Evolutionary conservation across 805 yeast species (phyloP), one percentile per base, ranked within the genome.

Genomic region (Cyberlindnera bimundalis): DNA sequence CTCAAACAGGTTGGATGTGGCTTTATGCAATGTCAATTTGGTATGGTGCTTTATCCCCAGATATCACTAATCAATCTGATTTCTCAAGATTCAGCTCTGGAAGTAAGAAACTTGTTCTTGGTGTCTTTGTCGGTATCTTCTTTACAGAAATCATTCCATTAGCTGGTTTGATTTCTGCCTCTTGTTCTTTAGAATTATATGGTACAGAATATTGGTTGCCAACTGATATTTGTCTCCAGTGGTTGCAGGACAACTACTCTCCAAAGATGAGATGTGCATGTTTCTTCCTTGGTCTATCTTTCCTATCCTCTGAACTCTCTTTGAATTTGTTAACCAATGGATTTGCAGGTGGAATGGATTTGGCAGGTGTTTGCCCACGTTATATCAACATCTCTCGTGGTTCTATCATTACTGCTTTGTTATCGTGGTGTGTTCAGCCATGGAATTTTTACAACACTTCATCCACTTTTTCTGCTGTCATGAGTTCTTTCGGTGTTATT

Each of bases 1-100:
- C 63, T 8, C 52, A 60, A 21, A 60, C 62, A 12, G 65, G 62
- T 15, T 67, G 71, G 70, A 55, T 57, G 57, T 68, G 71, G 70
- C 37, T 68, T 6, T 64, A 64, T 40, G 67, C 64, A 15, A 65
- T 67, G 45, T 55, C 65, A 12, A 58, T 61, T 18, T 66, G 72
- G 70, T 66, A 64, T 37, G 65, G 70, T 21, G 63, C 69, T 19
- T 48, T 68, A 13, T 58, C 68, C 13, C 57, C 68, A 4, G 69
- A 63, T 41, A 62, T 67, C 33, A 58, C 68, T 14, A 68, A 68
- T 41, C 67, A 64, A 44, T 55, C 68, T 20, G 73, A 68, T 47
- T 68, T 58, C 43, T 60, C 71, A 5, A 55, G 74, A 48, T 69
- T 69, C 47, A 60, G 69, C 9, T 45, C 48, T 7, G 42, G 52